phyloP scores from a whole-genome alignment of 2,329 filamentous ascomycete species.

The Trichoderma endophyticum region DNA sequence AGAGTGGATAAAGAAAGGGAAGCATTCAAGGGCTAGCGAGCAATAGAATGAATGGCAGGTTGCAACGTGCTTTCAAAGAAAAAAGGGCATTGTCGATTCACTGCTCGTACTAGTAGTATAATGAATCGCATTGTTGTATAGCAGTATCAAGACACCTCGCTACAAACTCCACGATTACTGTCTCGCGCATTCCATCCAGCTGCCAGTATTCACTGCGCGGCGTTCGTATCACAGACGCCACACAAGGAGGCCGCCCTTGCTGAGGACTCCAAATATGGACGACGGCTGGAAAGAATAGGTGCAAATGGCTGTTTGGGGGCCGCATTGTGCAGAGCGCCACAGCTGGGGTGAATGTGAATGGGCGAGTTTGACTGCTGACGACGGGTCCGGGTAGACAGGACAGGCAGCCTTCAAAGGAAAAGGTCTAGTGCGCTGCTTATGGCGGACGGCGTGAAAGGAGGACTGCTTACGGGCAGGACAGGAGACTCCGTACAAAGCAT shows the following conservation, averaged over 20 bases:
- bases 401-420: not conserved
- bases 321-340: constrained; percentile 1
- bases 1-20: not conserved
- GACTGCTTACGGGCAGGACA: not conserved
- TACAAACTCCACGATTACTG: not conserved
- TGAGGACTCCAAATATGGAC: constrained; percentile 14
- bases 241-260: constrained; percentile 7
- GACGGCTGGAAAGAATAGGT: not conserved
- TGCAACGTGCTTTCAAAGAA: not conserved
- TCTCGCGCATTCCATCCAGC: not conserved
- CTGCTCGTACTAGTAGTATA: not conserved
- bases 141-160: not conserved
- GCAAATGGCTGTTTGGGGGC: constrained; percentile 4
- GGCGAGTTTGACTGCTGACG: constrained; percentile 9
- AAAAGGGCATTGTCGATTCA: not conserved
- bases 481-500: not conserved
- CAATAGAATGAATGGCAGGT: not conserved
- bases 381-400: not conserved
- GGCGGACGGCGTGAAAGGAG: not conserved
- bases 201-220: not conserved
- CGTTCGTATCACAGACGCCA: not conserved
- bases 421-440: not conserved
- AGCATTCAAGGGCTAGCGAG: not conserved
- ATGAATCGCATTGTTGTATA: not conserved
- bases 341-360: not conserved